Conservation (phyloP, 1,139 yeast genomes). For the Protomyces lactucae-debilis region DNA sequence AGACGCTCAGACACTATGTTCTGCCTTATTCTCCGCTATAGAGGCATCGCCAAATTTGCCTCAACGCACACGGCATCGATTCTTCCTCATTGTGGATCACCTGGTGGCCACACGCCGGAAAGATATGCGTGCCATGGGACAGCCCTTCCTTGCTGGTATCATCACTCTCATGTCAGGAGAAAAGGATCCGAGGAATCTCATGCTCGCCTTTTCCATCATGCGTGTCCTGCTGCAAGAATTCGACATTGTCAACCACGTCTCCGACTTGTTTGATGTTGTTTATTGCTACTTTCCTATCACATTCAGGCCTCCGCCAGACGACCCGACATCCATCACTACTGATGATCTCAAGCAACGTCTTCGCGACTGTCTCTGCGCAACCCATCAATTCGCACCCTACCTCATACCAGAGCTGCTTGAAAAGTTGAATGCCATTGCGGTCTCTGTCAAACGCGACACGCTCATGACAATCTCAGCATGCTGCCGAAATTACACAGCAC, state of each 20-base stretch:
- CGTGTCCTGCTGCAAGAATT: conserved; percentile 48
- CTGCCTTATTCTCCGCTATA: not conserved
- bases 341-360: conserved; percentile 61
- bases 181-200: conserved; percentile 84
- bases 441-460: conserved; percentile 70
- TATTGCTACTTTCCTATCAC: conserved; percentile 97
- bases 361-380: conserved; percentile 54
- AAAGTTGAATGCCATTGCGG: conserved; percentile 78
- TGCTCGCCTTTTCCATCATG: conserved; percentile 63
- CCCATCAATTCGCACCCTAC: conserved; percentile 62
- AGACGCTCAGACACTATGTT: not conserved
- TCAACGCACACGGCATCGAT: conserved; percentile 60
- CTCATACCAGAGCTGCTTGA: conserved; percentile 74
- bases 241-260: conserved; percentile 38
- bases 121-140: conserved; percentile 38
- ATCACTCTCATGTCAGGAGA: conserved; percentile 75
- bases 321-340: conserved; percentile 79
- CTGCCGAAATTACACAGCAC: conserved; percentile 49
- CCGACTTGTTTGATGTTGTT: conserved; percentile 73
- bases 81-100: conserved; percentile 51
- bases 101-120: conserved; percentile 39
- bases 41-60: conserved; percentile 41
- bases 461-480: conserved; percentile 57
- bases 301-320: conserved; percentile 75
- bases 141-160: conserved; percentile 52